Evolutionary conservation across 495 filamentous ascomycete genomes (phyloP), one percentile per base, ranked within the genome.

Genomic region (Ramalina intermedia): DNA sequence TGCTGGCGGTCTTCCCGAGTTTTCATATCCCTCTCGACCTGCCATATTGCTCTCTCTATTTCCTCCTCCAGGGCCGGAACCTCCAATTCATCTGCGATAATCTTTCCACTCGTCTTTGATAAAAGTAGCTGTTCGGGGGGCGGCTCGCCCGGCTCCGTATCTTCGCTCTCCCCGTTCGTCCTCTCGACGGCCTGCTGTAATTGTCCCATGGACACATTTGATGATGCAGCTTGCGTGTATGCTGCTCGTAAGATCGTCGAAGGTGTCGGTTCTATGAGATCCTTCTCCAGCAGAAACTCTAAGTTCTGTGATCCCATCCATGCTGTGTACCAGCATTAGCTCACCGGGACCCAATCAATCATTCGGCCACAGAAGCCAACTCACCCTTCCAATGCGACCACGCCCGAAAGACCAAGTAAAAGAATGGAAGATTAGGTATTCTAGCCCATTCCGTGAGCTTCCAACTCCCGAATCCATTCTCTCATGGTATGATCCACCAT

Each of bases 381-480:
- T 48, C 48, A 76, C 76, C 76, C 66, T 76, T 71, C 72, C 76
- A 82, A 64, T 84, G 80, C 47, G 79, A 82, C 65, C 71, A 83
- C 53, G 77, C 77, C 56, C 91, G 73, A 65, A 93, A 99, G 2
- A 72, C 74, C 16, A 96, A 70, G 60, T 96, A 99, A 69, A 96
- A 96, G 69, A 96, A 96, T 21, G 91, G 91, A n/a, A 98, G 71
- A 61, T 96, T 96, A 7, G 89, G 89, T 53, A 96, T 69, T 40
- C 88, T 94, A 33, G 11, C 9, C 27, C 23, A 27, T 16, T 37
- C 47, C 37, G 20, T 13, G 39, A 14, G 23, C 17, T n/a, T 26
- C 44, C 14, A 46, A 40, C 37, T 39, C 12, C 36, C 44, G 1
- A 27, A 1, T 9, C 16, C 18, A 27, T 4, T 0, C n/a, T 41